Conservation (phyloP, 1,284 basidiomycete species). For the Wolfiporia cocos region DNA sequence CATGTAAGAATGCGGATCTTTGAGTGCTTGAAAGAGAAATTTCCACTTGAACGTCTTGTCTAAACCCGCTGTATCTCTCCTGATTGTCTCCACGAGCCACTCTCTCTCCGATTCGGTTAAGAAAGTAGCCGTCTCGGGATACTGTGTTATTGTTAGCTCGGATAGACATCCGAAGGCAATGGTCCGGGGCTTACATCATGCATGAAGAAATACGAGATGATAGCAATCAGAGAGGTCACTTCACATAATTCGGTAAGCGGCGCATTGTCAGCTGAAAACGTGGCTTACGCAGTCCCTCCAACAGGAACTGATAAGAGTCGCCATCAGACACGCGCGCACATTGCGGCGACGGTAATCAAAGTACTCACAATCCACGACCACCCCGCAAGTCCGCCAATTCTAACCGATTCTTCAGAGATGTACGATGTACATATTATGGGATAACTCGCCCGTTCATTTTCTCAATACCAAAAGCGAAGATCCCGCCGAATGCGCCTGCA, state of each 20-base stretch:
- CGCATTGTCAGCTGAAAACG: not conserved
- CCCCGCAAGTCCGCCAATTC: constrained; percentile 9
- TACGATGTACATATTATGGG: too few species aligned
- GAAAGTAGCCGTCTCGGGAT: constrained; percentile 28
- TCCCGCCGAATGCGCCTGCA: not conserved
- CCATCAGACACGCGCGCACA: too few species aligned
- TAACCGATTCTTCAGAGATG: too few species aligned
- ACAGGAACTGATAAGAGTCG: constrained; percentile 6
- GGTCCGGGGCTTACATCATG: constrained; percentile 16
- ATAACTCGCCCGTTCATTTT: constrained; percentile 5
- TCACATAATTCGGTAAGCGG: constrained; percentile 1
- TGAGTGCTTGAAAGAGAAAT: constrained; percentile 18
- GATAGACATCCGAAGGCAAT: not conserved
- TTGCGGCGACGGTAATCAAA: not conserved
- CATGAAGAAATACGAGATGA: constrained; percentile 30
- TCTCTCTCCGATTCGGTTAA: constrained; percentile 24
- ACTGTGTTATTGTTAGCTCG: constrained; percentile 9
- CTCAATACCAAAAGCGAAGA: constrained; percentile 5
- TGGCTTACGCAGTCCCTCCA: constrained; percentile 24
- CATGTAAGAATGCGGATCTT: constrained; percentile 17
- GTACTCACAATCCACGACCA: constrained; percentile 15
- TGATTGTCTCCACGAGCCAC: constrained; percentile 29
- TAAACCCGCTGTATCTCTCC: constrained; percentile 13
- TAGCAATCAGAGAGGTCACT: constrained; percentile 31
- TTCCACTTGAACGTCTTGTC: constrained; percentile 18